phyloP scores from a whole-genome alignment of 352 stramenopile species.

The Pythium dissotocum region DNA sequence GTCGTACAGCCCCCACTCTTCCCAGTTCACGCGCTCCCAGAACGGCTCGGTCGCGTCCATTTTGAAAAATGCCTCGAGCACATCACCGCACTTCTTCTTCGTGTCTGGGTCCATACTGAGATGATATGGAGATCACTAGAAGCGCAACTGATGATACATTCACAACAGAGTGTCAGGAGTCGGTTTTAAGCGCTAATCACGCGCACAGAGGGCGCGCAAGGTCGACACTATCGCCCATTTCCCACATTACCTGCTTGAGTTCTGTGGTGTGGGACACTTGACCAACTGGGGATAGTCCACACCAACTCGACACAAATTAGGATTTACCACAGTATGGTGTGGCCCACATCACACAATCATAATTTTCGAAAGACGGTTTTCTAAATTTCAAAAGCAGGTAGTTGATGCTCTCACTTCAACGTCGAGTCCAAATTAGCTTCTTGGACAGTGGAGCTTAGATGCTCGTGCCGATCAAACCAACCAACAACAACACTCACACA shows the following conservation, averaged over 20 bases:
- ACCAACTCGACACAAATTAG: conserved; percentile 6
- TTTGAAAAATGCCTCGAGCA: conserved; percentile 83
- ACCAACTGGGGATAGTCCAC: not conserved
- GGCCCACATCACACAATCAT: not conserved
- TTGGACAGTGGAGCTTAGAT: no score
- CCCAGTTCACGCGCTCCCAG: conserved; percentile 87
- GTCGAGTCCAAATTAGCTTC: conserved; percentile 3
- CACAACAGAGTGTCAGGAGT: not conserved
- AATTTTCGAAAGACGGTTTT: conserved; percentile 5
- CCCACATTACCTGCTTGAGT: conserved; percentile 7
- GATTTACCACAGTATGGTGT: conserved; percentile 5
- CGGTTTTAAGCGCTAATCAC: not conserved
- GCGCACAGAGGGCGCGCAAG: not conserved
- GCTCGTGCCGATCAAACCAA: no score
- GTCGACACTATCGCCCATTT: not conserved
- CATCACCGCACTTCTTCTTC: conserved; percentile 80
- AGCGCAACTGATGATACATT: not conserved
- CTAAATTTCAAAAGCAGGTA: not conserved
- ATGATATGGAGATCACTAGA: not conserved
- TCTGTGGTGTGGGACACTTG: not conserved
- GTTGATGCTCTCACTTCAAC: conserved; percentile 5
- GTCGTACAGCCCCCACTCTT: conserved; percentile 89
- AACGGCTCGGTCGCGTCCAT: conserved; percentile 81
- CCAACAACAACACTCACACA: no score
- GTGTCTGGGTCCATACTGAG: conserved; percentile 67